Evolutionary conservation across 306 rosid species (phyloP).

Genomic region (Herpetospermum pedunculosum): DNA sequence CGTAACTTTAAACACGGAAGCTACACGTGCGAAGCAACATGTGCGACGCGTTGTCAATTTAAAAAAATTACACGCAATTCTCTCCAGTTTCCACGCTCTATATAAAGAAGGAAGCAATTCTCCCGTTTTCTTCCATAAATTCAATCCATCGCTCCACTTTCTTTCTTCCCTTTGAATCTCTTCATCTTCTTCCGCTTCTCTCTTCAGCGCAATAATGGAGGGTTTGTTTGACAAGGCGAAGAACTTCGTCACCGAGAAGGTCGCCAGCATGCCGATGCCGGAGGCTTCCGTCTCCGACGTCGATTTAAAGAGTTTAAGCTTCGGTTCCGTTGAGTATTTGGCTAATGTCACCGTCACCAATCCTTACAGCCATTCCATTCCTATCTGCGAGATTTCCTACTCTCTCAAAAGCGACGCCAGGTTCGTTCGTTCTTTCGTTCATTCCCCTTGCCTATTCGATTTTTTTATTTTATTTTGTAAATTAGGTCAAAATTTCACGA

Average conservation of each 20-base stretch:
- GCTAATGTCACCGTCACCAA: slow-evolving; percentile 45
- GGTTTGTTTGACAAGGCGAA: slow-evolving; percentile 44
- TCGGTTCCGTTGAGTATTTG: slow-evolving; percentile 39
- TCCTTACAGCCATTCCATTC: slow-evolving; percentile 41
- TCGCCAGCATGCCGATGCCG: slow-evolving; percentile 38
- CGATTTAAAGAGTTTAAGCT: slow-evolving; percentile 43
- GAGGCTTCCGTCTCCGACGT: slow-evolving; percentile 56
- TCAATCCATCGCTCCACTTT: not conserved
- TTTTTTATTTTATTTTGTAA: not conserved
- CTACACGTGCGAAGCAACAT: slow-evolving; percentile 18
- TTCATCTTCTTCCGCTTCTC: not conserved
- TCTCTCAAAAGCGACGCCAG: slow-evolving; percentile 54
- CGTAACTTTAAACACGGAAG: not conserved
- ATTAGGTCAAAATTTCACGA: not conserved
- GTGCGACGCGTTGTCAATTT: slow-evolving; percentile 18
- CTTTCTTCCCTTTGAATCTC: not conserved
- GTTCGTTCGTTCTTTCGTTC: slow-evolving; percentile 3
- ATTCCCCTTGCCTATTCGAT: not conserved
- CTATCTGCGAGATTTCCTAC: slow-evolving; percentile 63
- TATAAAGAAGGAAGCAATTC: not conserved
- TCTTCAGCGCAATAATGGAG: slow-evolving; percentile 29
- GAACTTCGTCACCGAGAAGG: slow-evolving; percentile 38
- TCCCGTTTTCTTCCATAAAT: not conserved
- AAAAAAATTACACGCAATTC: not conserved
- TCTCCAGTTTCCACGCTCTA: not conserved